These are phyloP conservation scores for Eutrema heterophyllum DNA, from an alignment of 345 rosid species.

Conservation along the genomic window DNA sequence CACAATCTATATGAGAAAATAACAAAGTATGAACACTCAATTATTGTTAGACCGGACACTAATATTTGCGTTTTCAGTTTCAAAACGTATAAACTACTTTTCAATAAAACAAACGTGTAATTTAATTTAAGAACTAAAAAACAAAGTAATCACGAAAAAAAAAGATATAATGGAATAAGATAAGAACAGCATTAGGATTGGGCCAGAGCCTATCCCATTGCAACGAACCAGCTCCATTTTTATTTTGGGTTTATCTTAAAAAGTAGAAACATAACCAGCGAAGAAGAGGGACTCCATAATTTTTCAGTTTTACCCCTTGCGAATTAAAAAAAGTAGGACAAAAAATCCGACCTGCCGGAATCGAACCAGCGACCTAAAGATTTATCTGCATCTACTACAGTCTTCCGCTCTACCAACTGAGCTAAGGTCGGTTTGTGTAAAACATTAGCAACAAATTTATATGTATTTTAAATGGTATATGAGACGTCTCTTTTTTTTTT, in stretches of 20 bases:
- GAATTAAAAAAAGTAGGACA: background rate
- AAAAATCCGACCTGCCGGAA: conserved; percentile 28
- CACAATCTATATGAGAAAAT: background rate
- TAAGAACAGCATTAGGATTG: conserved; percentile 2
- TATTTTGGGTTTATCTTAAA: background rate
- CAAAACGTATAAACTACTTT: background rate
- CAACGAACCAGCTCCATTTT: background rate
- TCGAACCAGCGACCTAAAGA: conserved; percentile 35
- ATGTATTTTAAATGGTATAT: background rate
- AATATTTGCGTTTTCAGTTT: background rate
- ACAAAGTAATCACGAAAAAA: background rate
- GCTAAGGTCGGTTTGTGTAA: conserved; percentile 71
- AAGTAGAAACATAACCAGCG: background rate
- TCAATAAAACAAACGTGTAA: background rate
- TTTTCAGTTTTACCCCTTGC: background rate
- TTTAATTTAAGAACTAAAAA: background rate
- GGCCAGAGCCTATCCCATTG: conserved; percentile 1
- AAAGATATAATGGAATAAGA: conserved; percentile 3
- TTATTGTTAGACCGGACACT: background rate
- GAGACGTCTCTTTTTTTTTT: background rate
- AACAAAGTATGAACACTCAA: background rate
- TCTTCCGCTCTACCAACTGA: conserved; percentile 99
- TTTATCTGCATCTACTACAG: conserved; percentile 56
- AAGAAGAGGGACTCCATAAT: no score
- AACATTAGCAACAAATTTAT: rapidly evolving